Evolutionary conservation across 2,329 filamentous ascomycete genomes (phyloP).

Genomic region (Rutstroemia sp.): DNA sequence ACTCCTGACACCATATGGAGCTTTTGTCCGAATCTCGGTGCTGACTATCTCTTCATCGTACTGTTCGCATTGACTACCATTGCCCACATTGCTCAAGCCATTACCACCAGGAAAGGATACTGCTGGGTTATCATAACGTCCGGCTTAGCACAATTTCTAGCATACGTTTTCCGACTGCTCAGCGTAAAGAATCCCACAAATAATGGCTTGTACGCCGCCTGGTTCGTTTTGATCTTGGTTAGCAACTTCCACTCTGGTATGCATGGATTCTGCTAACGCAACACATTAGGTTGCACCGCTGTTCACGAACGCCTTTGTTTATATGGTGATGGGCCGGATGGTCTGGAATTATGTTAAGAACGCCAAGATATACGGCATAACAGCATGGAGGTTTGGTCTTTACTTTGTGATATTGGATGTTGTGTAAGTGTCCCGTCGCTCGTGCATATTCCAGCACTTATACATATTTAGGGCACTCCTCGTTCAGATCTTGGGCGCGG

Average conservation of each 20-base stretch:
- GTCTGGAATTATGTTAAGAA: constrained; percentile 21
- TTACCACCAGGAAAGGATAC: constrained; percentile 27
- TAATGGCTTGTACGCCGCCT: constrained; percentile 13
- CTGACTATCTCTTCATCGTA: constrained; percentile 29
- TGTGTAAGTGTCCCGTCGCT: constrained; percentile 14
- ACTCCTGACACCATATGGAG: constrained; percentile 9
- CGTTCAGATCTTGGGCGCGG: constrained; percentile 16
- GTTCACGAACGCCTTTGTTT: constrained; percentile 24
- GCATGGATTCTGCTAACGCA: not conserved
- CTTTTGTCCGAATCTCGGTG: constrained; percentile 26
- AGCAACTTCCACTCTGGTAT: not conserved
- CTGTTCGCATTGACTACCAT: constrained; percentile 29
- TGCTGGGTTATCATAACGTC: constrained; percentile 15
- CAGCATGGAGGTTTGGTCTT: constrained; percentile 18
- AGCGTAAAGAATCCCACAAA: constrained; percentile 26
- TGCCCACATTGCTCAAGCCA: constrained; percentile 29
- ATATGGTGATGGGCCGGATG: constrained; percentile 26
- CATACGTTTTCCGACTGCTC: constrained; percentile 16
- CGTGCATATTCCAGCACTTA: constrained; percentile 1
- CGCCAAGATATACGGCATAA: constrained; percentile 17
- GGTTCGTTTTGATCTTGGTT: constrained; percentile 20
- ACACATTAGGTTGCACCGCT: constrained; percentile 18
- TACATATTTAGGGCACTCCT: constrained; percentile 17
- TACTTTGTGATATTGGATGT: constrained; percentile 26
- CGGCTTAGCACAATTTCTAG: constrained; percentile 11